Base-by-base conservation (phyloP, 495 filamentous ascomycete species). In the Niebla homalea region DNA sequence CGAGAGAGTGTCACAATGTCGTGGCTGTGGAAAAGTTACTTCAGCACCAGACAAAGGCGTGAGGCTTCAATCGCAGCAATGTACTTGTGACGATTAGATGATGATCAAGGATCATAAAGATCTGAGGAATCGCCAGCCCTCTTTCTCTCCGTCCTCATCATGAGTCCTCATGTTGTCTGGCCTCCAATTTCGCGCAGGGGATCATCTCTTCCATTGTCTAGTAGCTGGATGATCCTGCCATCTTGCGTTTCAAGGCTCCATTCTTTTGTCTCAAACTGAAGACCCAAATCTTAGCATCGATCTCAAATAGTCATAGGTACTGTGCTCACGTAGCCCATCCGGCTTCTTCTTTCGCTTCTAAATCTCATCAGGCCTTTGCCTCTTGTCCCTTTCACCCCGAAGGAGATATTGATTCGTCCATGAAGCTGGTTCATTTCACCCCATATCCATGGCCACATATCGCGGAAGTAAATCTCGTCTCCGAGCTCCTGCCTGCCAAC, bases 391-490 rank as follows among this genome's bases (percentile, higher is more conserved):
- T 87, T 89, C 11, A 98, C 92, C 70, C 74, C 73, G 64, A 92
- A 97, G 3, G 64, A 66, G 49, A 98, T 89, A 73, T 96, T 70
- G 61, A 97, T 94, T 60, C 79, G 73, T 2, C 92, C 92, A 67
- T 89, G 85, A 63, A 98, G 66, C 70, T 95, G 90, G 68, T 96
- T 93, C 72, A 98, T 82, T 68, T 85, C 78, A 35, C 92, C 92
- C 60, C 75, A 76, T 52, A 98, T 95, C 89, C 89, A 94, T 12
- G 92, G 90, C 57, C 94, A 84, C 68, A 84, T 78, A 62, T 79
- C 73, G 25, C 79, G 75, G 67, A 95, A 97, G 62, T 94, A 93
- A 46, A 98, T 88, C 68, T 96, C 84, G 61, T 95, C 87, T 21
- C 92, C 92, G 5, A 98, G 70, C 21, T 79, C 67, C 50, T 80